Evolutionary conservation across 2,329 filamentous ascomycete genomes (phyloP), one percentile per base, ranked within the genome.

Genomic region (Chaetothyriales sp.): DNA sequence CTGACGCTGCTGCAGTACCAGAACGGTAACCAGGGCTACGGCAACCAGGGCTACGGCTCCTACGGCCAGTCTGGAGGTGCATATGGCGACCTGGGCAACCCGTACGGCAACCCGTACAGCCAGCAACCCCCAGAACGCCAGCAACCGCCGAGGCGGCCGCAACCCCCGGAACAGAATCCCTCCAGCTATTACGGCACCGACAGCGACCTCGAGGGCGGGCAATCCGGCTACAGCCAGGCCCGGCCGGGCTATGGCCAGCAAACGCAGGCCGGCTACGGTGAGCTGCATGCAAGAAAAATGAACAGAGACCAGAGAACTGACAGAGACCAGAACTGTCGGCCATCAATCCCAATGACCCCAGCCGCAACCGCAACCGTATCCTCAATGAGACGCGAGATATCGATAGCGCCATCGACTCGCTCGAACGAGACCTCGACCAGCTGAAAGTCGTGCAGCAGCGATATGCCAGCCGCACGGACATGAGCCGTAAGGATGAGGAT

Each of bases 301-400:
- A 52, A 5, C 13, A 40, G 33, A 5, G 33, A 40, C 10, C 33
- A 15, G 33, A 15, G 10, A 40, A 46, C 43, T 54, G 43, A 49
- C 54, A 54, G 20, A 46, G 50, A 48, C 40, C 58, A 71, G 72
- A 70, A 67, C 74, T 75, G 70, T 60, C 60, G 53, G 61, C 64
- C 18, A 59, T 69, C 59, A 66, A 66, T 52, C 61, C 60, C 44
- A 59, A 56, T 48, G 80, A 89, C 66, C 81, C 85, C 44, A 89
- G 87, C 65, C 79, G 79, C 52, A 85, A 89, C 66, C 81, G 85
- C 44, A 89, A 87, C 65, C 79, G 79, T 52, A 85, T 94, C 60
- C 77, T 95, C 54, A 87, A 94, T 70, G 84, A 92, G 67, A 92
- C 87, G 70, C 79, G 81, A 54, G 81, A 86, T 46, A 85, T 95